Conservation (phyloP, 768 basidiomycete genomes). For the Leccinum rimulosum region DNA sequence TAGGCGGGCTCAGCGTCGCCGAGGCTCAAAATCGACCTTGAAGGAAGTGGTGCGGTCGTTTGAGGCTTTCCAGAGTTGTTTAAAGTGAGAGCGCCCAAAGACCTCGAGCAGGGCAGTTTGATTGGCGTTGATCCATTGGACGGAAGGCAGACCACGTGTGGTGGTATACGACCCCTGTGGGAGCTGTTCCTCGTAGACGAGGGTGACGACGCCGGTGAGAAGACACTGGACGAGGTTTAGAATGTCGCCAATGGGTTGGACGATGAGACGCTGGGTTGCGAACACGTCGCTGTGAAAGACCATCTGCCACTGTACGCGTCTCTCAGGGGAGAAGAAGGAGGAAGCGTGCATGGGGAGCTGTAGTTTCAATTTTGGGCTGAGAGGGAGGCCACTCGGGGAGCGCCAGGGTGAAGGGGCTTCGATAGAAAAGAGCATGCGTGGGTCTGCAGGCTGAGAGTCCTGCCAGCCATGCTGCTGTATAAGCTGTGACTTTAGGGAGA, state of each 20-base stretch:
- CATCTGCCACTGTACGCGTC: slow-evolving; percentile 88
- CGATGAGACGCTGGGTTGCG: slow-evolving; percentile 65
- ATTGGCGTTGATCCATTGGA: slow-evolving; percentile 74
- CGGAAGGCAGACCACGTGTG: slow-evolving; percentile 72
- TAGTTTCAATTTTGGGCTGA: slow-evolving; percentile 68
- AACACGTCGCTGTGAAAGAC: slow-evolving; percentile 80
- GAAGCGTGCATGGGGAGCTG: slow-evolving; percentile 77
- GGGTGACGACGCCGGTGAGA: slow-evolving; percentile 66
- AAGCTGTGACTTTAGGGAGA: slow-evolving; percentile 58
- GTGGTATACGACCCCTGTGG: slow-evolving; percentile 70
- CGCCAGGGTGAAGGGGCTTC: slow-evolving; percentile 79
- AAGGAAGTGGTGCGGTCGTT: slow-evolving; percentile 68
- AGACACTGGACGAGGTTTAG: slow-evolving; percentile 69
- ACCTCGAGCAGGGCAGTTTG: slow-evolving; percentile 66
- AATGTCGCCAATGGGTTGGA: slow-evolving; percentile 68
- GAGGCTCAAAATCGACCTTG: slow-evolving; percentile 65
- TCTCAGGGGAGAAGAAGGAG: slow-evolving; percentile 82
- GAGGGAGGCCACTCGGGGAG: slow-evolving; percentile 71
- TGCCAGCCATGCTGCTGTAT: slow-evolving; percentile 70
- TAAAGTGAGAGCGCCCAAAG: slow-evolving; percentile 72
- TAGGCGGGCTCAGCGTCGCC: slow-evolving; percentile 31
- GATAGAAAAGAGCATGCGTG: slow-evolving; percentile 75
- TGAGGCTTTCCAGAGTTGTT: slow-evolving; percentile 69
- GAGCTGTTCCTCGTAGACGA: slow-evolving; percentile 74
- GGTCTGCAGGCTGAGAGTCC: slow-evolving; percentile 56